Evolutionary conservation across 768 basidiomycete species (phyloP).

Genomic region (Trametes coccinea): DNA sequence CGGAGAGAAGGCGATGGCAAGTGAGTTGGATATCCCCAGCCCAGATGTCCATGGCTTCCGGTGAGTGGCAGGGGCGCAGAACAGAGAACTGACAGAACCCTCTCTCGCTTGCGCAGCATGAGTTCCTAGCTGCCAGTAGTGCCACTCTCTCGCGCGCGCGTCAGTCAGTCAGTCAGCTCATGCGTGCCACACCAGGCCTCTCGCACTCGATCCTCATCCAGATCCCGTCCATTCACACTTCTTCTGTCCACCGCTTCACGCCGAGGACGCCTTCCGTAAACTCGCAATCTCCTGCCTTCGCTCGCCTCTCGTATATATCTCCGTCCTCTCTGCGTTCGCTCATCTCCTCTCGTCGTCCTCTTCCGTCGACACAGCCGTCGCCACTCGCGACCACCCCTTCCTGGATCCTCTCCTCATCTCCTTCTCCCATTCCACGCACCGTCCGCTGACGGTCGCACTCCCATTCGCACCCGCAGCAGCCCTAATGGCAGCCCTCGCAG

Average conservation of each 20-base stretch:
- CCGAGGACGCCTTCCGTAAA: not conserved
- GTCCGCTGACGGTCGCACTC: slow-evolving; percentile 2
- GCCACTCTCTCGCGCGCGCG: no score
- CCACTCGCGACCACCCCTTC: not conserved
- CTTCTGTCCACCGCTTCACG: slow-evolving; percentile 2
- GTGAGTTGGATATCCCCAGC: no score
- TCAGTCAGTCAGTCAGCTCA: no score
- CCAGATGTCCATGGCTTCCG: no score
- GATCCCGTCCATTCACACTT: not conserved
- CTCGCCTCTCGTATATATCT: not conserved
- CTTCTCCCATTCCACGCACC: slow-evolving; percentile 8
- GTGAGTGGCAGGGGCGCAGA: not conserved
- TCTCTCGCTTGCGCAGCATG: no score
- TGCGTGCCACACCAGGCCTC: not conserved
- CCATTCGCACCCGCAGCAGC: slow-evolving; percentile 18
- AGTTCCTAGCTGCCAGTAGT: not conserved
- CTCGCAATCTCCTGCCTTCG: not conserved
- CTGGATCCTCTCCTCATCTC: not conserved
- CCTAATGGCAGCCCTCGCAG: slow-evolving; percentile 44
- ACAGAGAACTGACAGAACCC: not conserved
- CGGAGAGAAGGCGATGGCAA: not conserved
- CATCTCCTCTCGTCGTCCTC: not conserved
- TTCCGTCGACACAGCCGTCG: slow-evolving; percentile 7
- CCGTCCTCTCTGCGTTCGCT: not conserved
- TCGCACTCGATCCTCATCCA: not conserved